These are phyloP conservation scores for Perkinsus chesapeaki DNA, from an alignment of 169 alveolate species.

Conservation along the genomic window DNA sequence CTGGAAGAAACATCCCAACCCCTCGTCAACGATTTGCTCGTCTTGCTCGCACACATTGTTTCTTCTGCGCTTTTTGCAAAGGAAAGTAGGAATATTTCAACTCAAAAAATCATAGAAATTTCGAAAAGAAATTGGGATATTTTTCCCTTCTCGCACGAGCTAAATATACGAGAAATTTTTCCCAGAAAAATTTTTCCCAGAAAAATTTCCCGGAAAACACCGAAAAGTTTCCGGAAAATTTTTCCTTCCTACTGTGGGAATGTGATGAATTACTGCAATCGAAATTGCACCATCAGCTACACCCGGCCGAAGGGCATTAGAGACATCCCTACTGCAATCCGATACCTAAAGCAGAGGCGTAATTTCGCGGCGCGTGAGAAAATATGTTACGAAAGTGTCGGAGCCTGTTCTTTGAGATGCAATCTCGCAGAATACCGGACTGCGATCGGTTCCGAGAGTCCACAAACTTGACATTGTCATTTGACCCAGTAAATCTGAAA, in stretches of 20 bases:
- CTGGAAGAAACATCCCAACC: too few relatives aligned
- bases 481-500: background rate
- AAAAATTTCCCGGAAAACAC: too few relatives aligned
- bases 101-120: too few relatives aligned
- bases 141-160: too few relatives aligned
- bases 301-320: background rate
- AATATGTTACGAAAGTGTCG: slow-evolving; percentile 18
- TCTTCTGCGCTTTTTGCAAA: too few relatives aligned
- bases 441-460: slow-evolving; percentile 22
- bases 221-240: background rate
- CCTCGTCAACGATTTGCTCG: too few relatives aligned
- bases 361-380: background rate
- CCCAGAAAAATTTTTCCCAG: too few relatives aligned
- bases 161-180: too few relatives aligned
- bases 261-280: slow-evolving; percentile 31
- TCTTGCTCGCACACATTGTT: too few relatives aligned
- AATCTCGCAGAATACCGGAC: slow-evolving; percentile 10
- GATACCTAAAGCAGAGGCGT: slow-evolving; percentile 12
- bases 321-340: background rate
- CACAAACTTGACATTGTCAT: background rate
- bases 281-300: slow-evolving; percentile 26
- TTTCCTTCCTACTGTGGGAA: slow-evolving; percentile 25
- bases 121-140: too few relatives aligned
- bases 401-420: slow-evolving; percentile 10
- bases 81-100: too few relatives aligned